phyloP scores from a whole-genome alignment of 345 rosid species.

The Salix suchowensis region DNA sequence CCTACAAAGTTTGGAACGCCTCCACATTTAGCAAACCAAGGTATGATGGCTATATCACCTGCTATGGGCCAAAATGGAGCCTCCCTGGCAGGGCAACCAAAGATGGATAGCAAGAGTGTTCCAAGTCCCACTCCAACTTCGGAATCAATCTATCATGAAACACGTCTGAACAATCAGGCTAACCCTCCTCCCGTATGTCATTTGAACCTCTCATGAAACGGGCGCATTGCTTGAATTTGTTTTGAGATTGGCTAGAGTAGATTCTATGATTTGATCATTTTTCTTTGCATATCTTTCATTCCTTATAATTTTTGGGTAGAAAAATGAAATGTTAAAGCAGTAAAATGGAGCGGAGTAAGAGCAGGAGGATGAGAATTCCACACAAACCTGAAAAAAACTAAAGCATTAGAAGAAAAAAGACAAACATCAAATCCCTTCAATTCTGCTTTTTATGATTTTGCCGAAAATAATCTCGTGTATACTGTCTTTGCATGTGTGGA shows the following conservation, averaged over 20 bases:
- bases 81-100: constrained; percentile 53
- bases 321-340: no score
- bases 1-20: constrained; percentile 67
- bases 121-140: constrained; percentile 53
- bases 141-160: constrained; percentile 13
- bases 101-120: constrained; percentile 77
- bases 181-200: constrained; percentile 15
- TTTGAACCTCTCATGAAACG: background rate
- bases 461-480: no score
- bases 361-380: no score
- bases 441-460: no score
- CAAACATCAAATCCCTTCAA: no score
- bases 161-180: constrained; percentile 2
- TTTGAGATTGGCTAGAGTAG: background rate
- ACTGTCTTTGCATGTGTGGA: background rate
- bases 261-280: background rate
- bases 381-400: no score
- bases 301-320: no score
- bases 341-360: no score
- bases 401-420: no score
- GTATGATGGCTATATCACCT: constrained; percentile 58
- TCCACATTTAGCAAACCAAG: constrained; percentile 55
- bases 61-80: constrained; percentile 65
- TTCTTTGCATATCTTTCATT: background rate
- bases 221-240: background rate